Evolutionary conservation across 495 filamentous ascomycete species (phyloP).

Genomic region (Physcia stellaris): DNA sequence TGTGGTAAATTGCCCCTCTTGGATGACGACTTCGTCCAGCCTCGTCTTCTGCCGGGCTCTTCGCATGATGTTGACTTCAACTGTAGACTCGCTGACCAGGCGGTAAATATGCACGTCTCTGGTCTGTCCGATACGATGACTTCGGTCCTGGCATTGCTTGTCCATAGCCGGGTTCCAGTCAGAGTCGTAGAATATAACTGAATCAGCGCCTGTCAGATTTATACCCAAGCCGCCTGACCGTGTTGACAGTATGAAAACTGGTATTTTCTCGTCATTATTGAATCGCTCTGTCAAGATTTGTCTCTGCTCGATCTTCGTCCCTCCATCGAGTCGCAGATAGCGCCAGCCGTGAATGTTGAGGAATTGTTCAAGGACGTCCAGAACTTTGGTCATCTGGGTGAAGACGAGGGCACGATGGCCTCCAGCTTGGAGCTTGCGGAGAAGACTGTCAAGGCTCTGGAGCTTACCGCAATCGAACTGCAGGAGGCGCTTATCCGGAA

Average conservation of each 20-base stretch:
- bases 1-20: constrained; percentile 96
- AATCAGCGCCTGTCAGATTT: constrained; percentile 93
- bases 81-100: constrained; percentile 92
- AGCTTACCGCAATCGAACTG: constrained; percentile 98
- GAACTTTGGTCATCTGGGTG: constrained; percentile 98
- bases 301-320: constrained; percentile 87
- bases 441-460: constrained; percentile 73
- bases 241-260: constrained; percentile 88
- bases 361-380: constrained; percentile 95
- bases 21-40: constrained; percentile 95
- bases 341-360: constrained; percentile 96
- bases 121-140: constrained; percentile 95
- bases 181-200: constrained; percentile 98
- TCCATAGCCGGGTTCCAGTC: constrained; percentile 99
- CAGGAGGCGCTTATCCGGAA: constrained; percentile 86
- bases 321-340: constrained; percentile 88
- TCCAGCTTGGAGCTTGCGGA: constrained; percentile 76
- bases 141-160: constrained; percentile 96
- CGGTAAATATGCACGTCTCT: constrained; percentile 98
- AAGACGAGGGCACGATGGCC: constrained; percentile 94
- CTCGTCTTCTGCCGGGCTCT: constrained; percentile 96
- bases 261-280: constrained; percentile 85
- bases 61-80: constrained; percentile 95
- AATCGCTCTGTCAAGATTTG: constrained; percentile 94
- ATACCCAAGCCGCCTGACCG: constrained; percentile 91